A percentile compares a stretch with the other conserved stretches of the same genome.
Evolutionary conservation across 208 protist genomes (phyloP).

Genomic region (Trypanosoma avium): DNA sequence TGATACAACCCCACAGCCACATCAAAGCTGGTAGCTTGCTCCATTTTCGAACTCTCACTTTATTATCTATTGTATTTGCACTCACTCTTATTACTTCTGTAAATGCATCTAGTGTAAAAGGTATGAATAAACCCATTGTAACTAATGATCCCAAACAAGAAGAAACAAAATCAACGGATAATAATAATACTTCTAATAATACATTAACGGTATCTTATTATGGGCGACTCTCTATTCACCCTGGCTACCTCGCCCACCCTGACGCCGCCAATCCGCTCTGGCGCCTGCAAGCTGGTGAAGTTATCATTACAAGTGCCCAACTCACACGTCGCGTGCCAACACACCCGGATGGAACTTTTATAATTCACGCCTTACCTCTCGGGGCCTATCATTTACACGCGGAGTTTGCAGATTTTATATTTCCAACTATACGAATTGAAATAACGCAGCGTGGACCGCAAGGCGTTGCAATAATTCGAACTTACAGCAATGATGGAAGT

Average conservation of each 20-base stretch:
- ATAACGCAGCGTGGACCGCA: constrained; percentile 43
- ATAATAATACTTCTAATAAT: too few species aligned
- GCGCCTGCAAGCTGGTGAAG: constrained; percentile 65
- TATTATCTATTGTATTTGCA: too few species aligned
- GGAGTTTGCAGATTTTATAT: constrained; percentile 81
- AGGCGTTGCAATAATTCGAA: constrained; percentile 45
- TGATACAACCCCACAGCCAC: not conserved
- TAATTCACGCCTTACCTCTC: constrained; percentile 66
- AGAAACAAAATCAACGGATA: not conserved
- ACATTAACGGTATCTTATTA: constrained; percentile 31
- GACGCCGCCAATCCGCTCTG: constrained; percentile 46
- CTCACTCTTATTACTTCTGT: too few species aligned
- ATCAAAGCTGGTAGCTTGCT: too few species aligned
- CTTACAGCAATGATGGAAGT: constrained; percentile 64
- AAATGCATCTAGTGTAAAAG: too few species aligned
- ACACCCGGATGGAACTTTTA: constrained; percentile 68
- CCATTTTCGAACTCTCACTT: not conserved
- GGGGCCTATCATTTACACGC: constrained; percentile 80
- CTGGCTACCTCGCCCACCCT: constrained; percentile 43
- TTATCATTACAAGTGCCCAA: constrained; percentile 56
- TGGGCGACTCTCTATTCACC: constrained; percentile 57
- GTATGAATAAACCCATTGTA: too few species aligned
- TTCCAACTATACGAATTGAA: constrained; percentile 72
- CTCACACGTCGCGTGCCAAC: constrained; percentile 51
- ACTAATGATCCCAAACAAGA: not conserved